Evolutionary conservation across 2,329 filamentous ascomycete species (phyloP).

Genomic region (Botrytis sinoallii): DNA sequence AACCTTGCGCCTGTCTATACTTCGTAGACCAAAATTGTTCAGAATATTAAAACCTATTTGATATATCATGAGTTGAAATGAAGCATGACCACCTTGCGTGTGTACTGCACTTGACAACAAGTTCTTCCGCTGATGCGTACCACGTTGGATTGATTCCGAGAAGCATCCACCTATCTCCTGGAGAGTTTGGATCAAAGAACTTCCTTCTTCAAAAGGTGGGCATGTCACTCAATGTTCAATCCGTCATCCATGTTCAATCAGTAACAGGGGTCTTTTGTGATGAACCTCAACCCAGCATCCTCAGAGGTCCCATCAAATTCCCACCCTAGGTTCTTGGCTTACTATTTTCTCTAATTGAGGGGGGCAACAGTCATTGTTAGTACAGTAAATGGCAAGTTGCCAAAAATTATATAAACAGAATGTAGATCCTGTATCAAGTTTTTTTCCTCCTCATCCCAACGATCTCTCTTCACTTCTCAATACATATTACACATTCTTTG

Average conservation of each 20-base stretch:
- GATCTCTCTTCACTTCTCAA: neutral
- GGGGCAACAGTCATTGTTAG: neutral
- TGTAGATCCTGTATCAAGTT: neutral
- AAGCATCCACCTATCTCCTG: neutral
- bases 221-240: neutral
- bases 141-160: neutral
- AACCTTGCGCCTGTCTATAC: neutral
- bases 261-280: neutral
- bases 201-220: neutral
- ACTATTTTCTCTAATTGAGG: conserved; percentile 9
- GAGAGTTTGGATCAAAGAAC: neutral
- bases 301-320: neutral
- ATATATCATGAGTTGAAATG: neutral
- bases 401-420: conserved; percentile 10
- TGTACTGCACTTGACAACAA: neutral
- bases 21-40: neutral
- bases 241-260: neutral
- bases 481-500: neutral
- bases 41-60: neutral
- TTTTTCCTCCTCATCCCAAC: neutral
- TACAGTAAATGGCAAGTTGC: neutral
- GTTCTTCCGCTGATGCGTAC: neutral
- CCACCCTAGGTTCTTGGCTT: conserved; percentile 4
- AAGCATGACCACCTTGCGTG: neutral
- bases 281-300: neutral